Percentiles rank a stretch among this genome's conserved stretches.
Evolutionary conservation across 169 alveolate species (phyloP).

Genomic region (Plasmodium fragile): DNA sequence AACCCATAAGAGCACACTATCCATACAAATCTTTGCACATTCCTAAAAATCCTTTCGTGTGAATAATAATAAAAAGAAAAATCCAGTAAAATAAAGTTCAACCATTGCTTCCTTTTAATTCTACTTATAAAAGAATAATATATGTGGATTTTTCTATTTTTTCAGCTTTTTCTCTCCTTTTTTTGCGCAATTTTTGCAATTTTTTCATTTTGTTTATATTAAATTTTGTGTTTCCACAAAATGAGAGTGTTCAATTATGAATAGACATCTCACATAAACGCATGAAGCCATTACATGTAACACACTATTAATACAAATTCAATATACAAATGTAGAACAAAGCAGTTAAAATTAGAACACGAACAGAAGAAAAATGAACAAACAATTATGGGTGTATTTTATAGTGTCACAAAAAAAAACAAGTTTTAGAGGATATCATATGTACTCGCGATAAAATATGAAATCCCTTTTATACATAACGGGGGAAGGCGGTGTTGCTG

Average conservation of each 20-base stretch:
- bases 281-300: background rate
- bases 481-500: background rate
- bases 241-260: background rate
- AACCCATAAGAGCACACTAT: background rate
- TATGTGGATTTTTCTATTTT: background rate
- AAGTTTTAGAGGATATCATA: background rate
- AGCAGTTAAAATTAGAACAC: background rate
- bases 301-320: background rate
- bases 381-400: background rate
- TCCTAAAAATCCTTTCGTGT: background rate
- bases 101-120: background rate
- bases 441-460: background rate
- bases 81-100: background rate
- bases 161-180: background rate
- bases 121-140: background rate
- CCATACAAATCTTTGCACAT: background rate
- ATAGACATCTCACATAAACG: background rate
- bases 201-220: no score
- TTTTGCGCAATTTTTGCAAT: background rate
- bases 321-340: background rate
- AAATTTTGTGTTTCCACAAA: background rate
- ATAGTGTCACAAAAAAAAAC: background rate
- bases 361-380: background rate
- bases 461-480: background rate
- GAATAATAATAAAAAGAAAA: background rate